These are phyloP conservation scores for Wickerhamomyces chaumierensis DNA, from an alignment of 805 yeast genomes.

Conservation along the genomic window DNA sequence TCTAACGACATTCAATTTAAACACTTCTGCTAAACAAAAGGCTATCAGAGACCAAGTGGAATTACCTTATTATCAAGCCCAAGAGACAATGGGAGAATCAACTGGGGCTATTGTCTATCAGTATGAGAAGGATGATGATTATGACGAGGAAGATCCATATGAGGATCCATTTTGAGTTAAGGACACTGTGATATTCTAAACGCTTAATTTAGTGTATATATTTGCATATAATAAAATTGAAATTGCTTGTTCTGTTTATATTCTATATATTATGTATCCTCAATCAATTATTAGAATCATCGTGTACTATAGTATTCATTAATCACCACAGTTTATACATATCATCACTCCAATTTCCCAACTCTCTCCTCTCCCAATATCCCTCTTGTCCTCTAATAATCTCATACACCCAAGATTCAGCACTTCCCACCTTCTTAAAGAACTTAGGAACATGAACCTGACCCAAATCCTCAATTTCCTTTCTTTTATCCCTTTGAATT, in stretches of 20 bases:
- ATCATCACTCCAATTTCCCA: conserved; percentile 43
- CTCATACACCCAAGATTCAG: conserved; percentile 34
- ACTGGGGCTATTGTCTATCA: conserved; percentile 96
- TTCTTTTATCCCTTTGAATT: conserved; percentile 69
- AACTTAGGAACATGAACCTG: conserved; percentile 45
- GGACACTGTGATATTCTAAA: too few species aligned
- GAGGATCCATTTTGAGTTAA: conserved; percentile 92
- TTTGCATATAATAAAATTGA: too few species aligned
- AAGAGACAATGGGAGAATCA: conserved; percentile 38
- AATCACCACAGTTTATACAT: neutral
- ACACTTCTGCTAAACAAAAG: conserved; percentile 65
- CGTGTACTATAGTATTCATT: too few species aligned
- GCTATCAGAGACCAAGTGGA: conserved; percentile 76
- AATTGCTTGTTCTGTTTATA: too few species aligned
- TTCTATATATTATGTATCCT: too few species aligned
- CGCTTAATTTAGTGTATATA: too few species aligned
- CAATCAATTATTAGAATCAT: too few species aligned
- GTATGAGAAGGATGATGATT: conserved; percentile 93
- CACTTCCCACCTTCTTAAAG: conserved; percentile 27
- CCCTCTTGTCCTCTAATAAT: conserved; percentile 44
- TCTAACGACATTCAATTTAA: conserved; percentile 79
- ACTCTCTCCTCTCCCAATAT: conserved; percentile 74
- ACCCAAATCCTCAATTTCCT: conserved; percentile 34
- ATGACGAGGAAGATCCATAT: conserved; percentile 95
- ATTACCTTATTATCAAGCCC: conserved; percentile 87